Evolutionary conservation across 768 basidiomycete genomes (phyloP), one percentile per base, ranked within the genome.

Genomic region (Boletus insuetus): DNA sequence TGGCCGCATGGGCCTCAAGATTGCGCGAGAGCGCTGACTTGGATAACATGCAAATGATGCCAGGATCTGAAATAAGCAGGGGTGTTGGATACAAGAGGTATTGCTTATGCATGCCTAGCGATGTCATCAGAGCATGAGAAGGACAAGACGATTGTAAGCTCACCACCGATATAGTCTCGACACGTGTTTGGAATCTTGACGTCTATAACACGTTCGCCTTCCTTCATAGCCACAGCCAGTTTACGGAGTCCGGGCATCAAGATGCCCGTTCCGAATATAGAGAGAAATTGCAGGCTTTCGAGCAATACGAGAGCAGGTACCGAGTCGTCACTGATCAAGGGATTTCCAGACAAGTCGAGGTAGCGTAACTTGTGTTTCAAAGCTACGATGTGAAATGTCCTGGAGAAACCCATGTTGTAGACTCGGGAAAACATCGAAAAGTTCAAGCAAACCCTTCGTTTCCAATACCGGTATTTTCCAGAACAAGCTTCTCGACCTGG

Each of bases 221-320:
- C 58, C 49, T 67, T 55, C 41, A 80, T 72, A 9, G 59, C 59
- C 12, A 61, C 58, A 0, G 79, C 79, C 24, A 86, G 70, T 11
- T 74, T 75, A 29, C 86, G 80, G 29, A 87, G 68, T 3, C 86
- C 87, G 3, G 67, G 64, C 79, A 87, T 87, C 31, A 73, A 71
- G 54, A 87, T 74, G 19, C 71, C 60, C 3, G 86, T 88, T 44
- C 75, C 83, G 14, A 77, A 62, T 38, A 87, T 73, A 5, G 79
- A 79, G 24, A 87, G 74, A 55, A 75, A 79, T 2, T 67, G 64
- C 7, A 87, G 74, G 49, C 74, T 78, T 10, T 64, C 64, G 32
- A 86, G 73, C 19, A 81, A 53, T 7, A 79, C 58, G 45, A 88
- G 66, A 42, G 83, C 82, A 22, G 84, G 78, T 20, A 84, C 71